These are phyloP conservation scores for Solanum verrucosum DNA, from an alignment of 257 asterid species.

Conservation along the genomic window DNA sequence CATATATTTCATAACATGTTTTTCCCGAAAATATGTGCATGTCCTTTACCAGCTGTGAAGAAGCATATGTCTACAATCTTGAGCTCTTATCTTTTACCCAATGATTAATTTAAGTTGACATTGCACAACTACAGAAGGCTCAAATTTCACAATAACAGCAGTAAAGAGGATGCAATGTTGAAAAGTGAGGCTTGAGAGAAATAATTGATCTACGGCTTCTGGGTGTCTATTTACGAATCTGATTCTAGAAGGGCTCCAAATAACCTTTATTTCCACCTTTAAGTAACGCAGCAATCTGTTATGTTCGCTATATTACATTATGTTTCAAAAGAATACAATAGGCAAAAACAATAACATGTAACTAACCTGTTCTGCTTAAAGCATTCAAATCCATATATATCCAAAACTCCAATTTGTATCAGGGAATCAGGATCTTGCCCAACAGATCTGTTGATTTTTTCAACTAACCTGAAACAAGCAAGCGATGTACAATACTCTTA, in stretches of 20 bases:
- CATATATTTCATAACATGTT: background rate
- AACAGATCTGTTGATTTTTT: conserved; percentile 85
- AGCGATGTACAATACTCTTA: background rate
- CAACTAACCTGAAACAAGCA: conserved; percentile 79
- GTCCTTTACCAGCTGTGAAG: background rate
- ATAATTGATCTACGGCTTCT: background rate
- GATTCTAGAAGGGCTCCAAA: background rate
- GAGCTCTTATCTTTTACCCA: background rate
- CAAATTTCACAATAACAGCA: background rate
- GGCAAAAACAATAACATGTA: background rate
- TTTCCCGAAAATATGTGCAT: background rate
- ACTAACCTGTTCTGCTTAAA: conserved; percentile 76
- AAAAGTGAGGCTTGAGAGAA: background rate
- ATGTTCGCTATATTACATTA: background rate
- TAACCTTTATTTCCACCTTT: background rate
- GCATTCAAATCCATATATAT: conserved; percentile 98
- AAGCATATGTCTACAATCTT: background rate
- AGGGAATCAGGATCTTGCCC: conserved; percentile 91
- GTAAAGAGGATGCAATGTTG: background rate
- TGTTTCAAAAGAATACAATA: background rate
- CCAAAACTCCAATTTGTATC: conserved; percentile 90
- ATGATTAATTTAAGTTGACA: background rate
- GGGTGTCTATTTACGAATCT: background rate
- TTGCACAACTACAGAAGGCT: background rate
- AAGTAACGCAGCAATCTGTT: background rate